Evolutionary conservation across 108 stramenopile species (phyloP).

Genomic region (Discostella stelligeroides): DNA sequence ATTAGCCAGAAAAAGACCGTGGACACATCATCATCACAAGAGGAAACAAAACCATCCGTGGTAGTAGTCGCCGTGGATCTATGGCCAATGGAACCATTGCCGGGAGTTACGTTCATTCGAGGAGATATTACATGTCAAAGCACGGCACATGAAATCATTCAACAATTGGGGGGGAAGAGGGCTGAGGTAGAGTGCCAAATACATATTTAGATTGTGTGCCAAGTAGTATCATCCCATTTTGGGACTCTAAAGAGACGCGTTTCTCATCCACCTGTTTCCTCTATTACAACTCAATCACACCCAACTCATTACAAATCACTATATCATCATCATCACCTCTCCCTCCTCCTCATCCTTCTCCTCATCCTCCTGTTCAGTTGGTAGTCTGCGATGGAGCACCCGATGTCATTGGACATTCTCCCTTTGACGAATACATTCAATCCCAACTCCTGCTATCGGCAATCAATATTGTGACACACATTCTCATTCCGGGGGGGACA

Average conservation of each 20-base stretch:
- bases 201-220: no score
- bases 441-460: conserved; percentile 93
- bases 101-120: conserved; percentile 86
- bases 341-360: no score
- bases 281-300: no score
- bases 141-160: conserved; percentile 84
- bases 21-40: conserved; percentile 7
- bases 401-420: conserved; percentile 96
- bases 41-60: no score
- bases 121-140: conserved; percentile 94
- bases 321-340: neutral
- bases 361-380: no score
- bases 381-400: conserved; percentile 99
- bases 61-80: conserved; percentile 95
- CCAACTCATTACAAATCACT: neutral
- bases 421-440: conserved; percentile 96
- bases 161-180: conserved; percentile 71
- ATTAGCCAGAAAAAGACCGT: no score
- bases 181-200: no score
- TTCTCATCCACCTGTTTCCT: no score
- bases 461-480: conserved; percentile 90
- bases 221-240: no score
- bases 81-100: conserved; percentile 97
- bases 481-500: conserved; percentile 83
- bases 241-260: no score